Conservation (phyloP, 1,284 basidiomycete genomes). For the Dichomitus squalens region DNA sequence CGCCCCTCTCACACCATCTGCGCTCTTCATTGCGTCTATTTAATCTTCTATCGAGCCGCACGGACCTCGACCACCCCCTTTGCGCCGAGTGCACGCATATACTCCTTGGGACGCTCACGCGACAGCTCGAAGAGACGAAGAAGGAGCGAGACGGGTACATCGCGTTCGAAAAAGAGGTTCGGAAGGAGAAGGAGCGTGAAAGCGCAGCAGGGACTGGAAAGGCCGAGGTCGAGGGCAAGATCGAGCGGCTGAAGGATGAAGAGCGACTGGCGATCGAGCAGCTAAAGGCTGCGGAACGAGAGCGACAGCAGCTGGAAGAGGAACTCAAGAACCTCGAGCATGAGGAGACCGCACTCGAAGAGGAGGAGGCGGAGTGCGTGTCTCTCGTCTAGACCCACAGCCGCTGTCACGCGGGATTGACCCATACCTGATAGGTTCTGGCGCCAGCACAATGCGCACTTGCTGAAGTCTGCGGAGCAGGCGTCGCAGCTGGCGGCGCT, state of each 20-base stretch:
- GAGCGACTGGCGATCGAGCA: constrained; percentile 74
- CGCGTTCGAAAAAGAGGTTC: constrained; percentile 86
- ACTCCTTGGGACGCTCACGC: constrained; percentile 76
- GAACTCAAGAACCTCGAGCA: constrained; percentile 73
- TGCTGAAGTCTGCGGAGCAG: constrained; percentile 67
- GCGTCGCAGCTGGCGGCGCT: constrained; percentile 70
- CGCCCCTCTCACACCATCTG: constrained; percentile 79
- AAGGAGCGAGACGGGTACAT: constrained; percentile 93
- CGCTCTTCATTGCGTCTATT: constrained; percentile 77
- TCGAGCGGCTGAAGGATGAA: constrained; percentile 76
- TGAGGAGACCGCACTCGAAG: constrained; percentile 76
- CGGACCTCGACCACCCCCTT: constrained; percentile 92
- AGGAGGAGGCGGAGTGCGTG: constrained; percentile 80
- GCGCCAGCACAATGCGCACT: constrained; percentile 74
- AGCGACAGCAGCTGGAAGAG: constrained; percentile 72
- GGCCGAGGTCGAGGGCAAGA: constrained; percentile 69
- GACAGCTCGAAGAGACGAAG: constrained; percentile 87
- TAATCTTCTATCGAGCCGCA: constrained; percentile 76
- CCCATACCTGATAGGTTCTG: constrained; percentile 68
- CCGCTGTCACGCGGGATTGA: constrained; percentile 4
- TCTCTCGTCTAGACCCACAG: not conserved
- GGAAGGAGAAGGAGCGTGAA: constrained; percentile 72
- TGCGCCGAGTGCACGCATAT: constrained; percentile 93
- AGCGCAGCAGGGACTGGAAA: constrained; percentile 53
- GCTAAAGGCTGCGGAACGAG: constrained; percentile 72